Percentiles rank a stretch among this genome's conserved stretches.
These are phyloP conservation scores for Gnomoniopsis smithogilvyi DNA, from an alignment of 2,329 filamentous ascomycete species.

Conservation along the genomic window DNA sequence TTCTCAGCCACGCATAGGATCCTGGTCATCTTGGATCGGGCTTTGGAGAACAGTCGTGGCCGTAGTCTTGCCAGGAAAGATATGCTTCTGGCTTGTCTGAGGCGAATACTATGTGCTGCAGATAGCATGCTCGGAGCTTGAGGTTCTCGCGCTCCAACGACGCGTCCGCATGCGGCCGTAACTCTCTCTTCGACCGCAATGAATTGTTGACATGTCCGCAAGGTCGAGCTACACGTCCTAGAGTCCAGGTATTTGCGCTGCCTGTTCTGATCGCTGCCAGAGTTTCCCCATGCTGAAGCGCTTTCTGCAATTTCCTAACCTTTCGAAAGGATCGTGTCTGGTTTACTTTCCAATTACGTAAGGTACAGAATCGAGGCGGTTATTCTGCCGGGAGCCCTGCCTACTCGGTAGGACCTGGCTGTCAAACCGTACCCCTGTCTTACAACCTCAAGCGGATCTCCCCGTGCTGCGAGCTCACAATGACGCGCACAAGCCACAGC, in stretches of 20 bases:
- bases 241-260: not conserved
- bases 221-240: not conserved
- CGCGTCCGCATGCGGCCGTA: slow-evolving; percentile 11
- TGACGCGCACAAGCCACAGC: slow-evolving; percentile 15
- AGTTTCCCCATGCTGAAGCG: not conserved
- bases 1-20: slow-evolving; percentile 61
- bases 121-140: slow-evolving; percentile 2
- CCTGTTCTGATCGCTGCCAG: not conserved
- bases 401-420: no score
- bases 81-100: not conserved
- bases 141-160: not conserved
- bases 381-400: no score
- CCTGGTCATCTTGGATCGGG: slow-evolving; percentile 42
- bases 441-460: not conserved
- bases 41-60: slow-evolving; percentile 5
- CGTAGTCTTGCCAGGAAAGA: not conserved
- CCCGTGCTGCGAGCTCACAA: not conserved
- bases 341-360: not conserved
- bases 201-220: slow-evolving; percentile 10
- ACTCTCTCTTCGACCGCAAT: slow-evolving; percentile 1
- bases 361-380: not conserved
- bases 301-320: not conserved
- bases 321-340: not conserved
- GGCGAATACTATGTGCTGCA: slow-evolving; percentile 1
- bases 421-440: not conserved